Base-by-base conservation (phyloP, 1,139 yeast genomes). In the Yamadazyma triangularis region DNA sequence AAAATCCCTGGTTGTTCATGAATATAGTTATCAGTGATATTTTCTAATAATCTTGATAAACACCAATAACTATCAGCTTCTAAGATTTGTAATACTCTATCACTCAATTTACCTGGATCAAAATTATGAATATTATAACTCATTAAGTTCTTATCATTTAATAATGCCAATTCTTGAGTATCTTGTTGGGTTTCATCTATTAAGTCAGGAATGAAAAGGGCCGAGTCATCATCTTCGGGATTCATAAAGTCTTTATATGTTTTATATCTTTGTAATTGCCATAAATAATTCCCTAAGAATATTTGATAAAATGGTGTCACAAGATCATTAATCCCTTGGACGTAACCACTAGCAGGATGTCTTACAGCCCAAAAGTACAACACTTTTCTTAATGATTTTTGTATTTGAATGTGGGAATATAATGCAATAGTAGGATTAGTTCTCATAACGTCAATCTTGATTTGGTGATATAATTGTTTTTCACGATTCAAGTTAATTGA, bases 1-100 rank as follows among this genome's bases (percentile, higher is more conserved):
- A 88, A 73, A 36, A 91, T 91, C 2, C 98, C 99, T 0, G 99
- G 99, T 55, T 91, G 99, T 22, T 95, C 95, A 56, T 89, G 97
- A 31, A 93, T 89, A 56, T 89, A 91, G 51, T 89, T 91, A 55
- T 91, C 98, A 41, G 95, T 95, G 38, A 91, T 91, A 16, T 94
- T 94, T 47, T 91, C 98, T 30, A 91, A 66, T 18, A 91, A 68
- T 48, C 91, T 79, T 2, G 96, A 82, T 34, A 93, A 64, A 55
- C 98, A 91, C 98, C 98, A 91, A 59, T 86, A 91, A 3, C 95
- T 79, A 58, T 91, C 99, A 1, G 97, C 96, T 53, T 91, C 98
- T 13, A 91, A 55, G 4, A 62, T 54, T 4, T 59, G 41, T 10
- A 53, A 38, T 2, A 60, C 63, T 26, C 68, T 73, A 15, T 65